Base-by-base conservation (phyloP, 192 early-diverging fungal species). In the Jimgerdemannia flammicorona region DNA sequence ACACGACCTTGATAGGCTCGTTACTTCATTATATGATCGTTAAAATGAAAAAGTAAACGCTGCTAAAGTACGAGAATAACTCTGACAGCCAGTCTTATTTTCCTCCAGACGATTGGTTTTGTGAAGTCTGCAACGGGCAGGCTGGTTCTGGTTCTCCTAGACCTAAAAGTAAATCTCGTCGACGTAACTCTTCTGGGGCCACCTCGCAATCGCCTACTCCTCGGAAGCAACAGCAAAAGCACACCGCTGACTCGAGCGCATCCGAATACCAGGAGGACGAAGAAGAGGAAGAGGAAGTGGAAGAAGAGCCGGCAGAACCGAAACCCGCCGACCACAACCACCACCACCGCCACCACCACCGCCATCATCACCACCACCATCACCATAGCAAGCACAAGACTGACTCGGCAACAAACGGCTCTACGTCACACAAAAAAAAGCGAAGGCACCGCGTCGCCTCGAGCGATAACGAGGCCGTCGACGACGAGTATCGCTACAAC, bases 71-170 rank as follows among this genome's bases (percentile, higher is more conserved):
- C 29, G 29, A 29, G 29, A 29, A 29, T 29, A 70, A 63, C 20
- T 4, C 19, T 39, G 42, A 44, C 4, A 74, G 7, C 71, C 40
- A 40, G 10, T 39, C 40, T 4, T 76, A 3, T 3, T 29, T 3
- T 10, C 4, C 3, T n/a, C 3, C 80, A 85, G 84, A 80, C 42
- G 79, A 80, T 64, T 86, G 81, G 77, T 82, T 80, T 49, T 86
- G 85, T 69, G 74, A 74, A 9, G 68, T 71, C 43, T 86, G 85
- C 59, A 59, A 66, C 14, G 72, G 71, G 29, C 75, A 75, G 74
- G 67, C 78, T 64, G 44, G 65, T 6, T 66, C 76, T 3, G 71
- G 65, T 65, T 71, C 74, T 6, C 14, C 65, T 49, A n/a, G 14
- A 42, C 19, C 65, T 18, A 74, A 67, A 14, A 74, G 74, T 75